Conservation (phyloP, 2,329 filamentous ascomycete genomes). For the Aspergillus hiratsukae region DNA sequence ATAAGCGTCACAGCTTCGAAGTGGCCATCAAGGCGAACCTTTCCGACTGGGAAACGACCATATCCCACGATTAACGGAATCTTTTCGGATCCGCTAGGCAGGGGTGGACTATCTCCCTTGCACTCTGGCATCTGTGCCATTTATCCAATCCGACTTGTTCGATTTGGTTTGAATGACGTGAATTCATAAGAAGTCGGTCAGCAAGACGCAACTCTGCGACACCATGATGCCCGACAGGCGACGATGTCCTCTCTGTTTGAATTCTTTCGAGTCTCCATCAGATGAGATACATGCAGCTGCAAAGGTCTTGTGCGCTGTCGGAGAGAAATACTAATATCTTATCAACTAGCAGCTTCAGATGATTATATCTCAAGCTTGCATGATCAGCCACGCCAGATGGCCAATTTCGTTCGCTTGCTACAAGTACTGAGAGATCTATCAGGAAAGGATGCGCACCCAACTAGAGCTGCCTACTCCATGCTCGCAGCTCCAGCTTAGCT, state of each 20-base stretch:
- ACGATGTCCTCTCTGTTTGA: not conserved
- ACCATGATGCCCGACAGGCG: not conserved
- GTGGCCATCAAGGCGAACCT: not conserved
- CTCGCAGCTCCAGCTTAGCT: not conserved
- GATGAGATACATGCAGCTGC: not conserved
- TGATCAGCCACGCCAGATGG: not conserved
- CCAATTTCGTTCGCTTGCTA: not conserved
- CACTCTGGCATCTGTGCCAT: not conserved
- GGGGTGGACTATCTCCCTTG: not conserved
- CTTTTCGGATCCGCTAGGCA: not conserved
- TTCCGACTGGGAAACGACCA: not conserved
- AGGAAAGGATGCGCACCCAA: not conserved
- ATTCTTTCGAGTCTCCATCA: not conserved
- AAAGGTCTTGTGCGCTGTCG: not conserved
- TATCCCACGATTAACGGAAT: not conserved
- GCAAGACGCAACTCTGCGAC: not conserved
- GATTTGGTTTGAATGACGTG: not conserved
- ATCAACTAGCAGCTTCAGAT: not conserved
- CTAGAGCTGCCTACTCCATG: not conserved
- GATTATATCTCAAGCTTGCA: not conserved
- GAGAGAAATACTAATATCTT: not conserved
- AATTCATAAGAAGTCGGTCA: not conserved
- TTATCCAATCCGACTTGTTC: not conserved
- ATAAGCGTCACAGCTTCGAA: not conserved
- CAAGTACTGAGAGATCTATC: not conserved